Percentiles rank a stretch among this genome's conserved stretches.
These are phyloP conservation scores for Fistulifera pelliculosa DNA, from an alignment of 108 stramenopile genomes.

Conservation along the genomic window DNA sequence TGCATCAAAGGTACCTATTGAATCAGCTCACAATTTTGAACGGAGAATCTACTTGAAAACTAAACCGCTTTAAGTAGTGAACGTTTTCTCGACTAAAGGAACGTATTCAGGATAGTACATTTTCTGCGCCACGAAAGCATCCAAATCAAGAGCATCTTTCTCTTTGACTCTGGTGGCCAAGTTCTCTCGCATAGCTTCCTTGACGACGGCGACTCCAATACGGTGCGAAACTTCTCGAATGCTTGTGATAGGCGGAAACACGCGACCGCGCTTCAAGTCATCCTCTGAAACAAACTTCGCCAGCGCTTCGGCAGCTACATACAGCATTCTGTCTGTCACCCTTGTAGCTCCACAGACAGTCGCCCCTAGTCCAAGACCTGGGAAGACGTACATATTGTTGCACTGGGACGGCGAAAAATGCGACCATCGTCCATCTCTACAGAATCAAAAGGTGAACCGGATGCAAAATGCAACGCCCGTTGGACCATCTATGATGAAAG, in stretches of 20 bases:
- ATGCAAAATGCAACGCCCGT: constrained; percentile 90
- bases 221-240: constrained; percentile 83
- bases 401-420: constrained; percentile 70
- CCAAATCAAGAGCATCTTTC: constrained; percentile 49
- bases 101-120: constrained; percentile 88
- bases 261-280: constrained; percentile 69
- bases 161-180: constrained; percentile 48
- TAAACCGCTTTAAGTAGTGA: background rate
- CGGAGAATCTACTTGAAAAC: no score
- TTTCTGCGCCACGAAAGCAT: constrained; percentile 54
- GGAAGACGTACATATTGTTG: constrained; percentile 45
- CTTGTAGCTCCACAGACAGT: constrained; percentile 74
- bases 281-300: constrained; percentile 74
- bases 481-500: constrained; percentile 54
- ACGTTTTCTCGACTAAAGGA: constrained; percentile 71
- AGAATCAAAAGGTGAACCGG: constrained; percentile 93
- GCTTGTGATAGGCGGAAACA: constrained; percentile 75
- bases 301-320: constrained; percentile 80
- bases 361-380: constrained; percentile 85
- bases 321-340: constrained; percentile 86
- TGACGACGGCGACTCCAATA: constrained; percentile 83
- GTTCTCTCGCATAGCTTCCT: constrained; percentile 73
- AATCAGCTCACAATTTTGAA: no score
- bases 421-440: constrained; percentile 67
- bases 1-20: no score